Evolutionary conservation across 495 filamentous ascomycete species (phyloP).

Genomic region (Echria macrotheca): DNA sequence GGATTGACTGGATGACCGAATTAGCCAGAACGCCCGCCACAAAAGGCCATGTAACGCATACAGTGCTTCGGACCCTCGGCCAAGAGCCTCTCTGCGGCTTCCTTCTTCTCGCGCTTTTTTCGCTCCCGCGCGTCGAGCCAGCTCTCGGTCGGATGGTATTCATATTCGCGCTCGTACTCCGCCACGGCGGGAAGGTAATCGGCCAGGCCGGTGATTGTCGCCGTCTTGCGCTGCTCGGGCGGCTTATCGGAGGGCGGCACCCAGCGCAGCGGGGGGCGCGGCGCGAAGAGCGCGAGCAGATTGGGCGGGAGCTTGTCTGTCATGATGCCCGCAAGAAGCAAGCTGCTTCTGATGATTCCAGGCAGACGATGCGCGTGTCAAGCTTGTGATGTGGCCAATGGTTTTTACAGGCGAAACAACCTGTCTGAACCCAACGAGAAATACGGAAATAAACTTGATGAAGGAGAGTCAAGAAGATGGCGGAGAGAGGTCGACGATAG

Average conservation of each 20-base stretch:
- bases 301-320: constrained; percentile 93
- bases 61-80: constrained; percentile 64
- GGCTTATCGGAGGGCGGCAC: constrained; percentile 77
- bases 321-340: constrained; percentile 45
- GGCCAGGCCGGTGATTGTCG: constrained; percentile 65
- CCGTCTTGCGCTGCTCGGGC: constrained; percentile 73
- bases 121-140: constrained; percentile 84
- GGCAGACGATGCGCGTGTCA: too few species aligned
- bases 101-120: constrained; percentile 70
- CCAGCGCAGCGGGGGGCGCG: constrained; percentile 86
- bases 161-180: constrained; percentile 62
- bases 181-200: constrained; percentile 65
- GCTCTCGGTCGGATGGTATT: constrained; percentile 83
- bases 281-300: constrained; percentile 87
- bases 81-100: constrained; percentile 54
- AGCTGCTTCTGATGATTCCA: background rate
- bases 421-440: too few species aligned
- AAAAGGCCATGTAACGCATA: constrained; percentile 38
- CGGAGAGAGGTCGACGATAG: background rate
- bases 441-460: background rate
- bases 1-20: constrained; percentile 53
- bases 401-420: too few species aligned
- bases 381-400: too few species aligned
- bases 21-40: constrained; percentile 4
- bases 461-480: constrained; percentile 1